phyloP scores from a whole-genome alignment of 306 rosid species.

The Aeschynomene evenia region DNA sequence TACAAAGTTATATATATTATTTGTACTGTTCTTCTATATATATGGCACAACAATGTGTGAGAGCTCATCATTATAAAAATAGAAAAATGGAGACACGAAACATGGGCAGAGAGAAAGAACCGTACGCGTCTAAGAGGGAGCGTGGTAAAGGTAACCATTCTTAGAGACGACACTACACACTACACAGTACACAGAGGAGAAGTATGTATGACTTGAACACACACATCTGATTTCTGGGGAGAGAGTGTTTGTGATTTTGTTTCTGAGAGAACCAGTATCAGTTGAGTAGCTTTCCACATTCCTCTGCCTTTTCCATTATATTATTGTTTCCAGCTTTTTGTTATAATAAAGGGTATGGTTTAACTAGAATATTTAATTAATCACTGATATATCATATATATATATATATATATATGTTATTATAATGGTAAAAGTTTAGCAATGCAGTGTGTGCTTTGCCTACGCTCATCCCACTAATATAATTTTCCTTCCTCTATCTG shows the following conservation, averaged over 20 bases:
- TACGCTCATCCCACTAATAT: constrained; percentile 34
- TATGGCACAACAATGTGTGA: not conserved
- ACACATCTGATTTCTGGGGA: not conserved
- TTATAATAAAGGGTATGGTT: constrained; percentile 34
- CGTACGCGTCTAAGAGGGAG: constrained; percentile 30
- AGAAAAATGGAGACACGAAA: not conserved
- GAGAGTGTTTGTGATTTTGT: not conserved
- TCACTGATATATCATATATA: too few relatives aligned
- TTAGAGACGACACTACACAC: not conserved
- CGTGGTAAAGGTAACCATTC: constrained; percentile 26
- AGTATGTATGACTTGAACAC: constrained; percentile 26
- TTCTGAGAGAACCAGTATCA: constrained; percentile 28
- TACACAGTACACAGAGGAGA: not conserved
- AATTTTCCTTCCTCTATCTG: constrained; percentile 6
- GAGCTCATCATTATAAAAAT: not conserved
- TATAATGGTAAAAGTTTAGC: constrained; percentile 18
- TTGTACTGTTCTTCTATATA: too few relatives aligned
- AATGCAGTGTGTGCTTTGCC: constrained; percentile 17
- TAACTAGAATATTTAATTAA: constrained; percentile 19
- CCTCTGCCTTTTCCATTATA: constrained; percentile 11
- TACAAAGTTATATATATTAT: too few relatives aligned
- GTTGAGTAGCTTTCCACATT: constrained; percentile 27
- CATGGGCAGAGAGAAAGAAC: constrained; percentile 19
- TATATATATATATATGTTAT: too few relatives aligned
- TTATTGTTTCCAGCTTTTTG: constrained; percentile 40